Base-by-base conservation (phyloP, 495 filamentous ascomycete species). In the Penicillium flavigenum region DNA sequence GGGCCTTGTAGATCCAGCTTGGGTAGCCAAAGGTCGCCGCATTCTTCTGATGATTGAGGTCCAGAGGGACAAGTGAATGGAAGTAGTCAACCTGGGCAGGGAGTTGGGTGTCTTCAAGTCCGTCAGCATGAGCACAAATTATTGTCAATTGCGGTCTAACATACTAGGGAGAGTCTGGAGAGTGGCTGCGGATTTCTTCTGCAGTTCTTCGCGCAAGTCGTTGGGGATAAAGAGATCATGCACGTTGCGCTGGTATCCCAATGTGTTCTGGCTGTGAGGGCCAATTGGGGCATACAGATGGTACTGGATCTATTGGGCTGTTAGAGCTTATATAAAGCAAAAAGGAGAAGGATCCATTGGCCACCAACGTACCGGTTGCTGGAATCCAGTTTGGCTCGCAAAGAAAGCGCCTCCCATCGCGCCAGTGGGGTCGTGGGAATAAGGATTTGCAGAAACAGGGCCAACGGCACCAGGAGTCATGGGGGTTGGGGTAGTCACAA, bases 1-100 rank as follows among this genome's bases (percentile, higher is more conserved):
- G 85, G n/a, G 92, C 94, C 72, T 98, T 98, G 75, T 96, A 98
- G 1, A 96, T 82, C 89, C 91, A 97, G 67, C 87, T 96, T 5
- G 85, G 83, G 68, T 89, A 95, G 10, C 90, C 90, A 74, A 96
- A 96, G 5, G 84, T 81, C 3, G 85, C 74, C 1, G 86, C 76
- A 60, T 84, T 90, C 71, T 90, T 93, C 64, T 88, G 83, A 57
- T 89, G 84, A 52, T 77, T 90, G 8, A 86, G 86, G 68, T 98
- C 92, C 49, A 98, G 73, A n/a, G 92, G 89, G 4, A 96, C 89
- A 1, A 98, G 80, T 2, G 90, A 91, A 65, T 98, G 91, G 67
- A 90, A 98, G 54, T 88, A 84, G 58, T 96, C 92, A 27, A 98
- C 81, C 22, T 79, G 76, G 20, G 83, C 78, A 2, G 91, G 90